Percentiles rank a stretch among this genome's conserved stretches.
These are phyloP conservation scores for Aureobasidium uvarum DNA, from an alignment of 2,329 filamentous ascomycete genomes.

Conservation along the genomic window DNA sequence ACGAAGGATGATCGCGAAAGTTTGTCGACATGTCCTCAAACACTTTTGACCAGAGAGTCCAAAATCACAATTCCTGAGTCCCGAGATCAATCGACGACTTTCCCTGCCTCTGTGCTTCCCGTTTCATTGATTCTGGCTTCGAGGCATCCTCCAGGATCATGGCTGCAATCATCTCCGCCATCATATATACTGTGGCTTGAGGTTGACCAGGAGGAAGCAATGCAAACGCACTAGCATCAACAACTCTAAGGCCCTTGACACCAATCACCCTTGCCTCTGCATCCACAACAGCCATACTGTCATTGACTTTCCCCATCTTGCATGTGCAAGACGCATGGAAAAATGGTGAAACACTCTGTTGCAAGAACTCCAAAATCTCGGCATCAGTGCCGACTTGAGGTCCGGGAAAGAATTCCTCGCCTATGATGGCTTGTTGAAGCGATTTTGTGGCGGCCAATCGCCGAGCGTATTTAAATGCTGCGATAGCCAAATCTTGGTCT, in stretches of 20 bases:
- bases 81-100: too few species aligned
- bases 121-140: too few species aligned
- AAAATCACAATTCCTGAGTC: too few species aligned
- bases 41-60: too few species aligned
- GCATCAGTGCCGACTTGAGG: background rate
- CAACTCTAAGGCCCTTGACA: conserved; percentile 37
- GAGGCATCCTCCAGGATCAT: background rate
- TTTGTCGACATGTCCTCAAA: too few species aligned
- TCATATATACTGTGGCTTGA: conserved; percentile 19
- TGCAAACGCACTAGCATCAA: conserved; percentile 40
- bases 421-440: background rate
- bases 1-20: too few species aligned
- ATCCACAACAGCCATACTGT: conserved; percentile 28
- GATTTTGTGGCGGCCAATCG: background rate
- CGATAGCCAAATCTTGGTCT: conserved; percentile 38
- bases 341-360: background rate
- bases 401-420: background rate
- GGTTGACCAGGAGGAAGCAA: conserved; percentile 24
- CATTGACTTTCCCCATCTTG: conserved; percentile 16
- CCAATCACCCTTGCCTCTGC: conserved; percentile 36
- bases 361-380: background rate
- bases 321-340: conserved; percentile 4
- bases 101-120: too few species aligned
- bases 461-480: conserved; percentile 33
- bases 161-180: conserved; percentile 38